Conservation (phyloP, 2,329 filamentous ascomycete genomes). For the Fusarium decemcellulare region DNA sequence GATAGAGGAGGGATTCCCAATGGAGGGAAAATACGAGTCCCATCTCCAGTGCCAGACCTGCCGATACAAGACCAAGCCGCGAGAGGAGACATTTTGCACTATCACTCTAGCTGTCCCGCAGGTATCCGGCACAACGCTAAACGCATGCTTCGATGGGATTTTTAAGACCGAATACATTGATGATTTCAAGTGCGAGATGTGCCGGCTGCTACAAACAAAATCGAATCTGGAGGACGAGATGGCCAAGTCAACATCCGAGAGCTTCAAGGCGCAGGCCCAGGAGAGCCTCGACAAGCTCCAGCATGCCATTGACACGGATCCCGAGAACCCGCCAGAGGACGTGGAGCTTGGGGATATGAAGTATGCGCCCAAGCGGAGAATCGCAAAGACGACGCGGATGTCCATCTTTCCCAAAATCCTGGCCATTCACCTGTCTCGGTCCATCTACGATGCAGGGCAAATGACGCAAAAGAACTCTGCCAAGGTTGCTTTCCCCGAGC, state of each 20-base stretch:
- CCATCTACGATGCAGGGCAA: constrained; percentile 85
- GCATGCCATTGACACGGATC: constrained; percentile 81
- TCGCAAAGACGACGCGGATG: constrained; percentile 90
- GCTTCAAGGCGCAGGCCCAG: constrained; percentile 65
- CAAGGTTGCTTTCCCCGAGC: constrained; percentile 93
- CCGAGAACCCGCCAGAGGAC: constrained; percentile 81
- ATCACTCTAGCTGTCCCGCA: constrained; percentile 93
- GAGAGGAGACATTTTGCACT: constrained; percentile 89
- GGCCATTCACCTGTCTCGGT: constrained; percentile 92
- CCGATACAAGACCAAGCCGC: constrained; percentile 88
- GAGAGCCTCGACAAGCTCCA: constrained; percentile 76
- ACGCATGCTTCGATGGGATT: constrained; percentile 91
- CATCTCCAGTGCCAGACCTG: constrained; percentile 94
- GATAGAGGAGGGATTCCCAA: constrained; percentile 83
- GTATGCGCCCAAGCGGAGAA: constrained; percentile 83
- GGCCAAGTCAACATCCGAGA: constrained; percentile 65
- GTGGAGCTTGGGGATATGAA: constrained; percentile 82
- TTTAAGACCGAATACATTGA: constrained; percentile 97
- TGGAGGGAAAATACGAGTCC: constrained; percentile 94
- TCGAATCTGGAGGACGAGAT: constrained; percentile 74
- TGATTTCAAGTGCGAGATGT: constrained; percentile 96
- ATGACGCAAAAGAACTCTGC: constrained; percentile 93
- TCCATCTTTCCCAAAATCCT: constrained; percentile 90
- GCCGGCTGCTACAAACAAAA: constrained; percentile 86
- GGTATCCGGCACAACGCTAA: constrained; percentile 83